phyloP scores from a whole-genome alignment of 106 monocot species.

The Dendrobium huoshanense region DNA sequence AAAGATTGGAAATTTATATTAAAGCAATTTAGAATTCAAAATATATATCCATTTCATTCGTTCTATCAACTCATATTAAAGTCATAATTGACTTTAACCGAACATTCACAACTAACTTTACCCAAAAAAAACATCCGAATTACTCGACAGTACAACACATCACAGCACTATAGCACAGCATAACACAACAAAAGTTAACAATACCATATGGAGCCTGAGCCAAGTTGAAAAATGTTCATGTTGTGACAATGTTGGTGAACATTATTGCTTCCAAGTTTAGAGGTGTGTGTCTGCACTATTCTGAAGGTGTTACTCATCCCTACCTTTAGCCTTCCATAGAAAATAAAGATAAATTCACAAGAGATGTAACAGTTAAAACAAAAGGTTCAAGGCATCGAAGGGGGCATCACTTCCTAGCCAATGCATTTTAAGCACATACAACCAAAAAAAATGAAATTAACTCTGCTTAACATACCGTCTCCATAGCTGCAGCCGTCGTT shows the following conservation, averaged over 20 bases:
- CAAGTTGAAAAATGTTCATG: too few species aligned
- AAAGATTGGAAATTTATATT: not conserved
- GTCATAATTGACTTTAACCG: not conserved
- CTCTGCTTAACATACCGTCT: conserved; percentile 53
- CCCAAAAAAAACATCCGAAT: not conserved
- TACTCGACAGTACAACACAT: too few species aligned
- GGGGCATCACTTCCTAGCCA: not conserved
- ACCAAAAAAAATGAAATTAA: not conserved
- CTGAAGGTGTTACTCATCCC: not conserved
- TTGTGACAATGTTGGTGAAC: not conserved
- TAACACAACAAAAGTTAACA: not conserved
- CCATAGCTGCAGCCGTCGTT: conserved; percentile 73
- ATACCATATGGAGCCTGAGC: not conserved
- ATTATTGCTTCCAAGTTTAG: not conserved
- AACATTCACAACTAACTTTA: not conserved
- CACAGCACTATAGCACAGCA: too few species aligned
- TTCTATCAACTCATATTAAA: not conserved
- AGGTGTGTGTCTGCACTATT: not conserved
- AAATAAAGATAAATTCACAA: too few species aligned
- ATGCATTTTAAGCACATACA: not conserved
- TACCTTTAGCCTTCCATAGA: too few species aligned
- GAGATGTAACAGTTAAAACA: too few species aligned
- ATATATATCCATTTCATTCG: not conserved
- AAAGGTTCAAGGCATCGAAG: not conserved
- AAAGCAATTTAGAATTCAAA: not conserved